Evolutionary conservation across 495 filamentous ascomycete species (phyloP).

Genomic region (Aspergillus hancockii): DNA sequence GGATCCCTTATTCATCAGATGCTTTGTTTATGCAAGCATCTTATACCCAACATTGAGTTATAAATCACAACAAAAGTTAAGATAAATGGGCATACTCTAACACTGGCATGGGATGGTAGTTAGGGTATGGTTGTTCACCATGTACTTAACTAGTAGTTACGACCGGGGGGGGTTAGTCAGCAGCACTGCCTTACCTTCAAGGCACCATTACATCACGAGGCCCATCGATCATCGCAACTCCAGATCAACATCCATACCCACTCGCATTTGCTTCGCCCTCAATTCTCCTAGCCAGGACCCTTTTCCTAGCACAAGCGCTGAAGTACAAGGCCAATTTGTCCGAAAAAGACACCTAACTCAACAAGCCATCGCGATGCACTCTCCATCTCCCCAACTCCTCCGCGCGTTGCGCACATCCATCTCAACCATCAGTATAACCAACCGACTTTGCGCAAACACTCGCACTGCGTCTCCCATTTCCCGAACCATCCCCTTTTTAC

Average conservation of each 20-base stretch:
- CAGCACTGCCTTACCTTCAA: no score
- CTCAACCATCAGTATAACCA: slow-evolving; percentile 10
- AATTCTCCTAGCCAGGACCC: neutral
- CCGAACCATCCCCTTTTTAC: slow-evolving; percentile 8
- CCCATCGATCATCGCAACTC: neutral
- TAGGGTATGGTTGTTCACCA: no score
- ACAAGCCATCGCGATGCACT: slow-evolving; percentile 31
- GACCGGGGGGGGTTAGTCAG: no score
- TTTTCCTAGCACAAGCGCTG: neutral
- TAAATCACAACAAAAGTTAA: no score
- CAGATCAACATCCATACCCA: neutral
- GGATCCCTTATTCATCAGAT: no score
- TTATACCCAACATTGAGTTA: no score
- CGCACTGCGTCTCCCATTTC: slow-evolving; percentile 15
- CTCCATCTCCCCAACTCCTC: slow-evolving; percentile 47
- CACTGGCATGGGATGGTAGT: no score
- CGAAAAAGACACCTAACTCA: neutral
- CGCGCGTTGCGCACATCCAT: slow-evolving; percentile 45
- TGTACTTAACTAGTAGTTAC: no score
- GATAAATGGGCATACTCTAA: no score
- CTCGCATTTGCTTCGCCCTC: neutral
- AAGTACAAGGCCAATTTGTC: neutral
- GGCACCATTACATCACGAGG: neutral
- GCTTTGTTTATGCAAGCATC: no score
- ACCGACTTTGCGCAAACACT: slow-evolving; percentile 18